phyloP scores from a whole-genome alignment of 768 basidiomycete genomes.

The Mycena floridula region DNA sequence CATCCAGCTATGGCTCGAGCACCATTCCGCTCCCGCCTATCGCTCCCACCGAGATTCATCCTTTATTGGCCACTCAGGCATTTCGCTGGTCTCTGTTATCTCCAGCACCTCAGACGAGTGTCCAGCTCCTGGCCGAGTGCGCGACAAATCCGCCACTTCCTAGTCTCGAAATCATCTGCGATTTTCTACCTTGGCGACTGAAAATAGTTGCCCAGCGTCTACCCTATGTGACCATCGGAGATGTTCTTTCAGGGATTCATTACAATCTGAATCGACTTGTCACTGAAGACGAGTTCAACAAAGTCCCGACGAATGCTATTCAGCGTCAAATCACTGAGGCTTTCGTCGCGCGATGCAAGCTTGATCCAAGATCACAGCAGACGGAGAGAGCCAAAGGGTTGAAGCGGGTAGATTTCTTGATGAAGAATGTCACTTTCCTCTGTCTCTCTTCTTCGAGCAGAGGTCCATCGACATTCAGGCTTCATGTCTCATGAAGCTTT shows the following conservation, averaged over 20 bases:
- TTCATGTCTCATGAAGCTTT: conserved; percentile 16
- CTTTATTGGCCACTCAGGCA: conserved; percentile 1
- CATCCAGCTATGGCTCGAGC: no score
- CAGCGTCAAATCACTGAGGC: conserved; percentile 8
- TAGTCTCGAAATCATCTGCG: conserved; percentile 1
- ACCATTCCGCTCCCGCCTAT: conserved; percentile 3
- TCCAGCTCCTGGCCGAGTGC: no score
- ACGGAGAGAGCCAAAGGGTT: conserved; percentile 29
- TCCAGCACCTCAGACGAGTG: no score
- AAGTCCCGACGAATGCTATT: neutral
- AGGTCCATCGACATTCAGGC: conserved; percentile 5
- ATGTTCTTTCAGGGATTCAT: conserved; percentile 7
- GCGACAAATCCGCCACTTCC: conserved; percentile 7
- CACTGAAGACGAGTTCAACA: neutral
- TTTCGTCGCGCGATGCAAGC: conserved; percentile 9
- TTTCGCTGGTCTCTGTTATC: no score
- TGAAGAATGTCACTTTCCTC: conserved; percentile 20
- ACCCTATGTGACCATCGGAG: conserved; percentile 6
- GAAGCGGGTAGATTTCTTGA: conserved; percentile 33
- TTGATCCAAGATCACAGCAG: conserved; percentile 2
- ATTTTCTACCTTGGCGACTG: conserved; percentile 1
- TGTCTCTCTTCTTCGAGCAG: conserved; percentile 15
- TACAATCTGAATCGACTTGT: neutral
- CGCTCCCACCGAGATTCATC: conserved; percentile 6
- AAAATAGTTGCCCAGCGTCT: neutral